Conservation (phyloP, 2,329 filamentous ascomycete genomes). For the Diaporthe velutina region DNA sequence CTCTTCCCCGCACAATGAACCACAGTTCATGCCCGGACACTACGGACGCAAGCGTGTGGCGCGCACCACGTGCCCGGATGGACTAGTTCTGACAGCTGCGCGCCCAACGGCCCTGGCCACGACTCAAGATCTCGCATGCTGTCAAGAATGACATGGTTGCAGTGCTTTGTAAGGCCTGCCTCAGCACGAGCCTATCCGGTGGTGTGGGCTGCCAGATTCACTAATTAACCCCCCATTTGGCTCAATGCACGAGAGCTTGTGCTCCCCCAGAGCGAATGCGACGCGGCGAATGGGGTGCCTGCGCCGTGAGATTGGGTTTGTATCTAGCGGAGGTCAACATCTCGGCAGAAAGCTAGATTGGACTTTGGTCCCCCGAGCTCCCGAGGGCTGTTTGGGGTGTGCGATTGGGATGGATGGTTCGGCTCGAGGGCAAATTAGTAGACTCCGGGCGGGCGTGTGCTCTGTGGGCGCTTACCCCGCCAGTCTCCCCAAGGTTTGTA, state of each 20-base stretch:
- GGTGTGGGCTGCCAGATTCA: neutral
- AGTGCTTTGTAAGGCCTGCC: slow-evolving; percentile 1
- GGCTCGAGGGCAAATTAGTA: slow-evolving; percentile 7
- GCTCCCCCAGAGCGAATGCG: neutral
- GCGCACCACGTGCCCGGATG: neutral
- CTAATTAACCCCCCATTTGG: slow-evolving; percentile 1
- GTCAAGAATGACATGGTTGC: neutral
- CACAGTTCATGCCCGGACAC: neutral
- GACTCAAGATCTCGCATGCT: neutral
- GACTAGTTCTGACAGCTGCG: neutral
- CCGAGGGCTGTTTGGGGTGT: neutral
- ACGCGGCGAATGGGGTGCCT: neutral
- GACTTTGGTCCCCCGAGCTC: neutral
- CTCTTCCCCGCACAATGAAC: slow-evolving; percentile 22
- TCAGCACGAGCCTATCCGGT: slow-evolving; percentile 3
- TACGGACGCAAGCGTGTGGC: neutral
- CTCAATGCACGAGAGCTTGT: slow-evolving; percentile 13
- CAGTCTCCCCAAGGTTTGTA: neutral
- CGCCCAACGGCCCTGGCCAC: neutral
- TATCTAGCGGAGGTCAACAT: slow-evolving; percentile 8
- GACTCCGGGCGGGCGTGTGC: neutral
- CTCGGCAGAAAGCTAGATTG: slow-evolving; percentile 25
- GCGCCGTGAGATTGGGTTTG: slow-evolving; percentile 9
- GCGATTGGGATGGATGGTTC: neutral
- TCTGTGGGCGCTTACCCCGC: neutral